phyloP scores from a whole-genome alignment of 2,329 filamentous ascomycete species.

The Fusarium nisikadoi region DNA sequence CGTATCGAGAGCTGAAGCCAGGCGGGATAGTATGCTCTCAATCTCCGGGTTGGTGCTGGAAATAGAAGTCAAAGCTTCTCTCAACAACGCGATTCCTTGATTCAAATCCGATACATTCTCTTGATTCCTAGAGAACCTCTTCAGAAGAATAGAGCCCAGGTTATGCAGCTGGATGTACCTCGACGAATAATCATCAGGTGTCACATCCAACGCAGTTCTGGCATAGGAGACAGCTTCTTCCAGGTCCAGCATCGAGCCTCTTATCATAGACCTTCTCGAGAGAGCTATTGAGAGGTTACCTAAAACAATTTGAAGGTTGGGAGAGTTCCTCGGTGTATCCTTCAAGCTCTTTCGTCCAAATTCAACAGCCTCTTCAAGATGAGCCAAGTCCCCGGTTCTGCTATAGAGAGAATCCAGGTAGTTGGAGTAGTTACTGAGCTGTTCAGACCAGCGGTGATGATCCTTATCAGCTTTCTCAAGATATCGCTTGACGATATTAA shows the following conservation, averaged over 20 bases:
- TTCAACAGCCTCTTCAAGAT: not conserved
- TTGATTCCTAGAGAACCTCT: not conserved
- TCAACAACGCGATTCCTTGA: not conserved
- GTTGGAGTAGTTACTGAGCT: not conserved
- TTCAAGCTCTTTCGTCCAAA: not conserved
- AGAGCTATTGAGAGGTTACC: not conserved
- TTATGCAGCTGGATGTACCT: not conserved
- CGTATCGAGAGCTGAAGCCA: not conserved
- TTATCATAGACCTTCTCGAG: not conserved
- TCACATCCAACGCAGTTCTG: not conserved
- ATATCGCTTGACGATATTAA: fast-evolving
- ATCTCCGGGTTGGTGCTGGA: not conserved
- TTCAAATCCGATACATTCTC: not conserved
- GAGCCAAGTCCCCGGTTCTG: not conserved
- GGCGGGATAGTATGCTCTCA: not conserved
- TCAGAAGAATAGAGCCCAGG: not conserved
- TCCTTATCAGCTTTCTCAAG: not conserved
- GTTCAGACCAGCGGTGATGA: not conserved
- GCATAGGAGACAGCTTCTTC: not conserved
- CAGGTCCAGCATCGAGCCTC: not conserved
- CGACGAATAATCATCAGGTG: fast-evolving
- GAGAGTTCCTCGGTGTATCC: fast-evolving
- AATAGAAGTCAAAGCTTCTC: not conserved
- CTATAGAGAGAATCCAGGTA: not conserved
- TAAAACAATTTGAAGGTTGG: fast-evolving